Conservation (phyloP, 352 stramenopile genomes). For the Pseudoperonospora humuli region DNA sequence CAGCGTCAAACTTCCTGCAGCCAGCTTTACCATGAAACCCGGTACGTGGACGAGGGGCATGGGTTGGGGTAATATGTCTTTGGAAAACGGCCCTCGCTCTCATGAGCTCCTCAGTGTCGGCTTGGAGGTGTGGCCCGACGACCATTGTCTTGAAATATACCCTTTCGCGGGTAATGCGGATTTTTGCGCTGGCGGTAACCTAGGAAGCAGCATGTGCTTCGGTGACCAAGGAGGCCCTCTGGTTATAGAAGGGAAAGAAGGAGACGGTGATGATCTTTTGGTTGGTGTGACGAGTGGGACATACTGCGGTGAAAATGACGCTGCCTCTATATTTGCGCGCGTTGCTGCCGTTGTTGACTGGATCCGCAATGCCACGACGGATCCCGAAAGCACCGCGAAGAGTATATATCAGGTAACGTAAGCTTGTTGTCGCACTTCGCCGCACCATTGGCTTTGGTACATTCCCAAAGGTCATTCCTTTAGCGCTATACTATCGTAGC, state of each 20-base stretch:
- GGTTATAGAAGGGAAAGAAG: slow-evolving; percentile 10
- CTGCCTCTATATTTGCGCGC: slow-evolving; percentile 36
- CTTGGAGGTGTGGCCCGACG: slow-evolving; percentile 28
- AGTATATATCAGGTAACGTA: too few species aligned
- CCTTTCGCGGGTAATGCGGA: slow-evolving; percentile 25
- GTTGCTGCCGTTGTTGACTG: slow-evolving; percentile 29
- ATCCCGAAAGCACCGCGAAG: too few species aligned
- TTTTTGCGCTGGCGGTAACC: too few species aligned
- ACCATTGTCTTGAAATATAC: too few species aligned
- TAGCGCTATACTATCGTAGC: too few species aligned
- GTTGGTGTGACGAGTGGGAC: slow-evolving; percentile 36
- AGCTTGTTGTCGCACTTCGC: too few species aligned
- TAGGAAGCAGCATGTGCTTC: slow-evolving; percentile 20
- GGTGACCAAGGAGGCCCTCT: slow-evolving; percentile 40
- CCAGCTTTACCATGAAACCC: slow-evolving; percentile 17
- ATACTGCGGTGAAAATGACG: slow-evolving; percentile 25
- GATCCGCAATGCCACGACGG: too few species aligned
- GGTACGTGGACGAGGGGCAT: slow-evolving; percentile 27
- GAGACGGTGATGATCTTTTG: slow-evolving; percentile 12
- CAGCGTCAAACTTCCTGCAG: slow-evolving; percentile 22
- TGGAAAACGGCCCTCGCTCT: slow-evolving; percentile 7
- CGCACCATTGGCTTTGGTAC: too few species aligned
- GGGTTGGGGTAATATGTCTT: slow-evolving; percentile 21
- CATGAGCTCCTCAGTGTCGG: slow-evolving; percentile 25
- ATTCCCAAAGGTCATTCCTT: too few species aligned